These are phyloP conservation scores for Schizochytrium sp. DNA, from an alignment of 108 stramenopile genomes.

Conservation along the genomic window DNA sequence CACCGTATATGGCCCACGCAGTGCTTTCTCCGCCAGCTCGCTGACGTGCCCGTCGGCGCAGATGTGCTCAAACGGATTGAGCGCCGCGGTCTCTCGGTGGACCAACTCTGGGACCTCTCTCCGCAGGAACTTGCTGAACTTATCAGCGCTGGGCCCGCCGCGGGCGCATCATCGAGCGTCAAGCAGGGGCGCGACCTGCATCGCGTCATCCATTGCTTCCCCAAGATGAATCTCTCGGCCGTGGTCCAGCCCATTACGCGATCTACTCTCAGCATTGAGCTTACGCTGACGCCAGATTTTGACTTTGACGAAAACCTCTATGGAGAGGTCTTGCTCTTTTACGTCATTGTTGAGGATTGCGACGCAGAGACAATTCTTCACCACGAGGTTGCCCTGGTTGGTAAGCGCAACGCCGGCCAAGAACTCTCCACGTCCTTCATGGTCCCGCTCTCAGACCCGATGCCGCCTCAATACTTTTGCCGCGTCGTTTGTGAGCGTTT, in stretches of 20 bases:
- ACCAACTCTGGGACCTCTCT: slow-evolving; percentile 80
- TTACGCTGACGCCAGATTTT: slow-evolving; percentile 82
- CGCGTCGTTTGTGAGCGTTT: slow-evolving; percentile 88
- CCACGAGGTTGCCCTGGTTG: slow-evolving; percentile 79
- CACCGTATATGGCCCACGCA: slow-evolving; percentile 86
- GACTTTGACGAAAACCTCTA: slow-evolving; percentile 79
- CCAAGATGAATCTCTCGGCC: slow-evolving; percentile 77
- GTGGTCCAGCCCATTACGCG: slow-evolving; percentile 93
- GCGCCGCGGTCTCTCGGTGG: slow-evolving; percentile 91
- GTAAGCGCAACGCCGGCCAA: slow-evolving; percentile 60
- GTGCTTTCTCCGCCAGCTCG: slow-evolving; percentile 88
- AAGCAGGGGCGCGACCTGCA: slow-evolving; percentile 93
- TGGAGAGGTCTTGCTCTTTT: slow-evolving; percentile 81
- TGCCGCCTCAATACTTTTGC: slow-evolving; percentile 92
- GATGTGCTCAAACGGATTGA: slow-evolving; percentile 86
- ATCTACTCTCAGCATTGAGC: slow-evolving; percentile 82
- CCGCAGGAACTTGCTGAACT: slow-evolving; percentile 93
- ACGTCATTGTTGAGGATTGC: slow-evolving; percentile 89
- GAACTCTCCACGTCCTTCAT: slow-evolving; percentile 80
- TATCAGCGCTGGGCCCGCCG: slow-evolving; percentile 58
- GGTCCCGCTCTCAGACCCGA: slow-evolving; percentile 85
- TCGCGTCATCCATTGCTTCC: slow-evolving; percentile 93
- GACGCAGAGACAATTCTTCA: slow-evolving; percentile 88
- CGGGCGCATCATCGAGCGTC: slow-evolving; percentile 31
- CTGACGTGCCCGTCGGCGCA: slow-evolving; percentile 37